phyloP scores from a whole-genome alignment of 805 yeast genomes.

The Candida hungchunana region DNA sequence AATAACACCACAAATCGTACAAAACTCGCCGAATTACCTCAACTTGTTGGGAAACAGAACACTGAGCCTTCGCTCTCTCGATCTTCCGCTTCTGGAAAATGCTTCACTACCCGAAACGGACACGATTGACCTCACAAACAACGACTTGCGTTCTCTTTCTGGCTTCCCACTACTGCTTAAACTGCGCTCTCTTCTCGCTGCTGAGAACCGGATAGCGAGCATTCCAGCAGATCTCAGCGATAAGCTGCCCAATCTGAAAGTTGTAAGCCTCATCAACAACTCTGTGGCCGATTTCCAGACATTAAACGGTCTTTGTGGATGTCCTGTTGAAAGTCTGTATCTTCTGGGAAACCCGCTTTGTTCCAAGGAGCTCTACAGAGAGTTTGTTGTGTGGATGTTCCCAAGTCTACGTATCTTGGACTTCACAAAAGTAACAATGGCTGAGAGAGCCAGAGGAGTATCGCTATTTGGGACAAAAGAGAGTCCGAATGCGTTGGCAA shows the following conservation, averaged over 20 bases:
- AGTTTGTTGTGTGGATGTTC: conserved; percentile 52
- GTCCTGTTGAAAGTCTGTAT: conserved; percentile 41
- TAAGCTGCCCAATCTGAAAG: conserved; percentile 43
- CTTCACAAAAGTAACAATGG: conserved; percentile 52
- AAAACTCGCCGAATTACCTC: conserved; percentile 46
- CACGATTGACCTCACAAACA: conserved; percentile 71
- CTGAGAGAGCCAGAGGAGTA: conserved; percentile 45
- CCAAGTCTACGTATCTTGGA: conserved; percentile 68
- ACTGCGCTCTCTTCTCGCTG: conserved; percentile 51
- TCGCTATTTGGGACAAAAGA: conserved; percentile 37
- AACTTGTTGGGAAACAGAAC: conserved; percentile 39
- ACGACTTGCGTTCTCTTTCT: conserved; percentile 52
- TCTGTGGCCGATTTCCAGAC: conserved; percentile 41
- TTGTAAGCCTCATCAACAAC: conserved; percentile 51
- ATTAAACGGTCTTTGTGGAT: conserved; percentile 35
- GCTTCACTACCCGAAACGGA: conserved; percentile 43
- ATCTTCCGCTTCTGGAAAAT: conserved; percentile 41
- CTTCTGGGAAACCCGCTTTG: conserved; percentile 59
- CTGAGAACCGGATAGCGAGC: conserved; percentile 53
- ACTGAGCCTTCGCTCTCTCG: conserved; percentile 37
- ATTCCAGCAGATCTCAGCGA: conserved; percentile 35
- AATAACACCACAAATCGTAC: conserved; percentile 46
- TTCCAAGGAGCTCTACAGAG: conserved; percentile 49
- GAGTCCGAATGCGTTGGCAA: conserved; percentile 10
- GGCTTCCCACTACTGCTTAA: conserved; percentile 42